Conservation (phyloP, 2,329 filamentous ascomycete genomes). For the Verticillium isaacii region DNA sequence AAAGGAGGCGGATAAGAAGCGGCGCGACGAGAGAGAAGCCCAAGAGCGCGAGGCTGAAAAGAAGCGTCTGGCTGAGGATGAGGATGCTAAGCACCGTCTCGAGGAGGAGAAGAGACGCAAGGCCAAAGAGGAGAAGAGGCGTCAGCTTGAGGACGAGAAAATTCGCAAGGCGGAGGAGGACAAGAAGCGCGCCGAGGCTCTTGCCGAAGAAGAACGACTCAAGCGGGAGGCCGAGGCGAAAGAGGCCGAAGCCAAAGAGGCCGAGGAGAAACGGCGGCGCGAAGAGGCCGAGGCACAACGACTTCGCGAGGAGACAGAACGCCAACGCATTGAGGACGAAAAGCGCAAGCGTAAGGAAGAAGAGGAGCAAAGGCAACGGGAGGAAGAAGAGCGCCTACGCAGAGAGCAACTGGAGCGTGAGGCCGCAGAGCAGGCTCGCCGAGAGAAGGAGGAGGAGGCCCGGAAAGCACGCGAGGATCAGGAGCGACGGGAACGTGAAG, state of each 20-base stretch:
- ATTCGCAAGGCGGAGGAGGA: slow-evolving; percentile 17
- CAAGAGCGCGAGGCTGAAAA: slow-evolving; percentile 13
- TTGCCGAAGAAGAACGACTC: neutral
- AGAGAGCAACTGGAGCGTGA: slow-evolving; percentile 41
- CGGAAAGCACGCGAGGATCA: slow-evolving; percentile 44
- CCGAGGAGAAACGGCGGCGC: slow-evolving; percentile 21
- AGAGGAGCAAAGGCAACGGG: slow-evolving; percentile 30
- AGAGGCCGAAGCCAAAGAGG: slow-evolving; percentile 10
- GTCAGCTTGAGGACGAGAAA: slow-evolving; percentile 27
- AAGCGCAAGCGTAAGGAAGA: slow-evolving; percentile 29
- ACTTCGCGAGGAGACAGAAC: slow-evolving; percentile 22
- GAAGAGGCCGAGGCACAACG: slow-evolving; percentile 13
- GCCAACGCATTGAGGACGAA: slow-evolving; percentile 32
- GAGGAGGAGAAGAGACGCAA: slow-evolving; percentile 21
- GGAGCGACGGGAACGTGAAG: slow-evolving; percentile 37
- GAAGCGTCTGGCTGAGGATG: slow-evolving; percentile 27
- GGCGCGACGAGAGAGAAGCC: neutral
- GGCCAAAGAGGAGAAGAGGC: slow-evolving; percentile 17
- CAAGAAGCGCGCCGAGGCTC: slow-evolving; percentile 11
- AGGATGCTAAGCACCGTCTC: slow-evolving; percentile 22
- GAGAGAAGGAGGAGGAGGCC: slow-evolving; percentile 47
- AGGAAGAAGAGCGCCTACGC: slow-evolving; percentile 41
- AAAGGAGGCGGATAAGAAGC: slow-evolving; percentile 15
- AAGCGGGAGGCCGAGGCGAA: slow-evolving; percentile 15
- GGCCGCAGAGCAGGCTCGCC: slow-evolving; percentile 43